Evolutionary conservation across 805 yeast species (phyloP), one percentile per base, ranked within the genome.

Genomic region (Ogataea pignaliae): DNA sequence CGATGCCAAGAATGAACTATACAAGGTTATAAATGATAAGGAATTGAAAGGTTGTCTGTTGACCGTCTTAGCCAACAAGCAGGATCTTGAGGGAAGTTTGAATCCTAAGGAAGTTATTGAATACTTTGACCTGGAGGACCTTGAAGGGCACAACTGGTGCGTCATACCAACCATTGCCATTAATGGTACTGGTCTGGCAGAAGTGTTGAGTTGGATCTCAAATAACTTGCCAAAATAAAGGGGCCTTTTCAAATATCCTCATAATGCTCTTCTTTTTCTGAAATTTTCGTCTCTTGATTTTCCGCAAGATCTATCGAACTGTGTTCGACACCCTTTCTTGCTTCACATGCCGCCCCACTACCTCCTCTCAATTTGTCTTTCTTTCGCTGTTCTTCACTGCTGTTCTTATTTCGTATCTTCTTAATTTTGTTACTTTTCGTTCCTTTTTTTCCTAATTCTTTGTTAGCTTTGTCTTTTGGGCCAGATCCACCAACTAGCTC

Each of bases 121-220:
- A 54, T 71, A 72, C 51, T 75, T 89, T 48, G 80, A 83, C 45
- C 72, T 90, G 64, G 70, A 74, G 42, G 63, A 75, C 40, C 63
- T 79, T 44, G 74, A 81, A 45, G 79, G 78, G 41, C 91, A 89
- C 60, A 72, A 83, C 43, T 90, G 95, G 95, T 85, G 93, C 40
- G 95, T 90, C 32, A 86, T 90, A 48, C 96, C 96, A 17, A 83
- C 95, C 26, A 83, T 88, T 54, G 97, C 96, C 29, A 78, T 82
- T 50, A 85, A 88, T 45, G 97, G 97, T 26, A 89, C 88, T 45
- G 97, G 97, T 14, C 72, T 89, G 48, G 81, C 83, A 36, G 97
- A 89, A 64, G 90, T 95, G 8, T 71, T 88, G 62, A 81, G 87
- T 49, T 88, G 96, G 96, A 76, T 88, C 40, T 77, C 90, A 13